Evolutionary conservation across 1,139 yeast genomes (phyloP), one percentile per base, ranked within the genome.

Genomic region (Suhomyces wounanorum): DNA sequence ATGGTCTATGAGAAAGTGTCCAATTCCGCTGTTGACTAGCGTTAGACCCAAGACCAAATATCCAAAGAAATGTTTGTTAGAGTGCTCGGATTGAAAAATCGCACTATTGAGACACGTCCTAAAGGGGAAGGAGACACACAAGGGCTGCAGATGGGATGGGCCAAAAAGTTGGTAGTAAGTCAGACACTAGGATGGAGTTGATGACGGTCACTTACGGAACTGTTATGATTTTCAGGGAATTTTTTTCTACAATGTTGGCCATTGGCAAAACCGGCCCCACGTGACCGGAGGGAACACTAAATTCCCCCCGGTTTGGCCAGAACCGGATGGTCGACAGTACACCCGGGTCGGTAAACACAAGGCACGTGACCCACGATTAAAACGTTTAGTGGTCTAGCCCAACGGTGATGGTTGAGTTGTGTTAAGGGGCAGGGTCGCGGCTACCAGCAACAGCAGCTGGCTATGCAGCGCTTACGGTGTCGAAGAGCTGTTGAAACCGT

Each of bases 1-100:
- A 21, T 21, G 23, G 23, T 4, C 23, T 21, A 21, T 21, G 3
- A 4, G 23, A 21, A 21, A 21, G 23, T 21, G 23, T 21, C 23
- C 23, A 21, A 21, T 21, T 21, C 6, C 23, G 23, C 3, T 21
- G 23, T 21, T 6, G 23, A 21, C 6, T 4, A 6, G 23, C 23
- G 23, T 21, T 21, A 21, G 23, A 21, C 23, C 3, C 23, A 21
- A 21, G 6, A 21, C 23, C 23, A 21, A 21, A 21, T 21, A 21
- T 21, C 14, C 33, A 10, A 37, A 21, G 16, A 21, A 37, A 21
- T 17, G 30, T 26, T 38, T 23, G 18, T 26, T 16, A 17, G 21
- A 40, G 42, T 40, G 42, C 42, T 41, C 43, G 39, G 38, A n/a
- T 39, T 43, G 50, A 46, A 46, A 46, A 46, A 40, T 46, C 45